These are phyloP conservation scores for Sanguinoderma infundibulare DNA, from an alignment of 1,284 basidiomycete genomes.

Conservation along the genomic window DNA sequence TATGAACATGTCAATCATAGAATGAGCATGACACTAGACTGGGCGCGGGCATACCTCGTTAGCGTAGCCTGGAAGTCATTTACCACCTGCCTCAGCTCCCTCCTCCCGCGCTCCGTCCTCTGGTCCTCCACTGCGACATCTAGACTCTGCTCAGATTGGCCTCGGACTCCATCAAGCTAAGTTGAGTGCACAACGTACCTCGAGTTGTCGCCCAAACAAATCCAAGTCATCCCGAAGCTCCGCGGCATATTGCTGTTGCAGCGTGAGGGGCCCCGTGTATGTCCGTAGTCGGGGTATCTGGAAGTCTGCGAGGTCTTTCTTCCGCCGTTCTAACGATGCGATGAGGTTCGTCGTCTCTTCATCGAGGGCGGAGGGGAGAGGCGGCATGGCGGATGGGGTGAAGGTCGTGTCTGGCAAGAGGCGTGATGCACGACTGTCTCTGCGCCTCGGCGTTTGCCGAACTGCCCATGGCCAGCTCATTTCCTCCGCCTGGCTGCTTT, in stretches of 20 bases:
- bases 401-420: not conserved
- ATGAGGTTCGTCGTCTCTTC: conserved; percentile 55
- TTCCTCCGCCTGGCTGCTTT: not conserved
- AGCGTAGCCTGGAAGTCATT: conserved; percentile 52
- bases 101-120: conserved; percentile 54
- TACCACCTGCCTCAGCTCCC: conserved; percentile 55
- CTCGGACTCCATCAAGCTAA: conserved; percentile 11
- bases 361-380: conserved; percentile 57
- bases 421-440: not conserved
- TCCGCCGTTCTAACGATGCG: conserved; percentile 55
- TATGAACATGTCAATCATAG: too few species aligned
- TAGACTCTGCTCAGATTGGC: conserved; percentile 52
- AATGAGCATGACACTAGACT: too few species aligned
- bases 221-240: conserved; percentile 81
- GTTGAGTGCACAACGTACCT: conserved; percentile 52
- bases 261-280: conserved; percentile 66
- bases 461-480: not conserved
- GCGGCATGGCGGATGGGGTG: conserved; percentile 53
- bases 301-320: conserved; percentile 66
- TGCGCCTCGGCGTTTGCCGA: conserved; percentile 9
- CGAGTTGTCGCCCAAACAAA: conserved; percentile 60
- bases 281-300: conserved; percentile 75
- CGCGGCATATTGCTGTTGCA: conserved; percentile 74
- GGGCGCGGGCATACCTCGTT: conserved; percentile 49
- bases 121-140: conserved; percentile 73